Percentiles rank a stretch among this genome's conserved stretches.
Evolutionary conservation across 805 yeast species (phyloP).

Genomic region (Nakazawaea ambrosiae): DNA sequence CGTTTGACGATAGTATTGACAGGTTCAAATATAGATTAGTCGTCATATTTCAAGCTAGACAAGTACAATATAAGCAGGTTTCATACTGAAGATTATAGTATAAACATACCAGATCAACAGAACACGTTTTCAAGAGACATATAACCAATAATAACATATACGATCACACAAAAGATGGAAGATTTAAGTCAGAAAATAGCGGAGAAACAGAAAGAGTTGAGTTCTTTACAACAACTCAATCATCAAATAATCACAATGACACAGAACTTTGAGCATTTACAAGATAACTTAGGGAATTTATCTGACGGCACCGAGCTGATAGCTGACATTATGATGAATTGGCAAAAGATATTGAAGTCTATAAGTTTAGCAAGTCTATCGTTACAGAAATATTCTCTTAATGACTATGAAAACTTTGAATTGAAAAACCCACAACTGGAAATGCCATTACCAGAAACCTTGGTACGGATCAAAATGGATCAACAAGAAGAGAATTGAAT

Average conservation of each 20-base stretch:
- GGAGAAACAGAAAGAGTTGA: constrained; percentile 47
- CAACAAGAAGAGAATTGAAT: constrained; percentile 19
- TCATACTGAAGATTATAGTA: too few species aligned
- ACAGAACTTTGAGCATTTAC: constrained; percentile 38
- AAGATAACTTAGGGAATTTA: constrained; percentile 40
- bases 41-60: too few species aligned
- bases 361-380: constrained; percentile 54
- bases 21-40: too few species aligned
- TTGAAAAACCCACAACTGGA: constrained; percentile 24
- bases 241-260: constrained; percentile 38
- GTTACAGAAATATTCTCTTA: constrained; percentile 34
- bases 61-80: too few species aligned
- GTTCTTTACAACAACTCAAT: constrained; percentile 39
- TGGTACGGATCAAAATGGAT: constrained; percentile 51
- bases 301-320: constrained; percentile 56
- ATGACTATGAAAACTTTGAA: constrained; percentile 30
- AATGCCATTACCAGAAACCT: constrained; percentile 55
- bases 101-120: too few species aligned
- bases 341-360: constrained; percentile 57
- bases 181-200: constrained; percentile 23
- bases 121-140: too few species aligned
- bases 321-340: constrained; percentile 50
- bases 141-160: not conserved
- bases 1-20: too few species aligned
- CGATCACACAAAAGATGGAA: constrained; percentile 3